A percentile compares a stretch with the other conserved stretches of the same genome.
Evolutionary conservation across 768 basidiomycete species (phyloP).

Genomic region (Mycena amicta): DNA sequence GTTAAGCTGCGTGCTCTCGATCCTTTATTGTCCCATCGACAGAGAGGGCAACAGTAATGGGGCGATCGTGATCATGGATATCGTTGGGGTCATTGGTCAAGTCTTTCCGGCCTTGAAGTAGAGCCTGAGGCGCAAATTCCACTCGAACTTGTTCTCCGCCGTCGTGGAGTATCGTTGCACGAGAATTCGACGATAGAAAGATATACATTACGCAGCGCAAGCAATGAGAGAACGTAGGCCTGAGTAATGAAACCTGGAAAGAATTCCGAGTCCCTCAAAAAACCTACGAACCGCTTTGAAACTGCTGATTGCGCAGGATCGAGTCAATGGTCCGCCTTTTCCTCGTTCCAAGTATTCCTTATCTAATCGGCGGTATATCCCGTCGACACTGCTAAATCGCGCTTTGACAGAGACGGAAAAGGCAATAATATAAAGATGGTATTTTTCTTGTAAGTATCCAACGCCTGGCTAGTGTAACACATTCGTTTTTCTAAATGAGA

Average conservation of each 20-base stretch:
- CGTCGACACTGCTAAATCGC: constrained; percentile 23
- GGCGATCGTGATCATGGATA: too few species aligned
- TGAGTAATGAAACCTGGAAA: constrained; percentile 40
- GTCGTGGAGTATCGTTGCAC: constrained; percentile 45
- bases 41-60: too few species aligned
- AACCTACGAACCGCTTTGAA: constrained; percentile 36
- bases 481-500: not conserved
- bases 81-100: too few species aligned
- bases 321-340: constrained; percentile 41
- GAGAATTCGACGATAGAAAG: constrained; percentile 38
- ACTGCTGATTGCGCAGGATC: constrained; percentile 43
- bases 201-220: too few species aligned
- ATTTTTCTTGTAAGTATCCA: not conserved
- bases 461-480: not conserved
- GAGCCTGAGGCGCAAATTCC: constrained; percentile 16
- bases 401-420: not conserved
- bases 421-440: not conserved
- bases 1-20: not conserved
- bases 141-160: constrained; percentile 31
- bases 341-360: constrained; percentile 36
- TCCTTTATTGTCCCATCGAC: constrained; percentile 35
- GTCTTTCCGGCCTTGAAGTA: too few species aligned
- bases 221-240: constrained; percentile 41
- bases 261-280: not conserved
- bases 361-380: constrained; percentile 37